Evolutionary conservation across 1,139 yeast species (phyloP).

Genomic region (Yamadazyma dushanensis): DNA sequence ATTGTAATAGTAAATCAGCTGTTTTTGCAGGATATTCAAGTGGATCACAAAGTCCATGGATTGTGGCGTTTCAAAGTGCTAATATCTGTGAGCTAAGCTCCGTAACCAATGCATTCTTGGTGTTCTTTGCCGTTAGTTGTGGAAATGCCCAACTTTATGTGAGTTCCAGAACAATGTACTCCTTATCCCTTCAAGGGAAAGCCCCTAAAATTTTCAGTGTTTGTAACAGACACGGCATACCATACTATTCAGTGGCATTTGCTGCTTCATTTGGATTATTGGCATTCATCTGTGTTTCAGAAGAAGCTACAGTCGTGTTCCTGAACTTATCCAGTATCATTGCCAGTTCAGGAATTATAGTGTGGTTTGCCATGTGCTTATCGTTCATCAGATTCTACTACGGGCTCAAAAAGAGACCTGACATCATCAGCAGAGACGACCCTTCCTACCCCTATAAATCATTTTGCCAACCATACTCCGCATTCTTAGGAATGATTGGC

Average conservation of each 20-base stretch:
- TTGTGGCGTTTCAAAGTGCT: conserved; percentile 71
- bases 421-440: conserved; percentile 61
- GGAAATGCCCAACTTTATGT: conserved; percentile 79
- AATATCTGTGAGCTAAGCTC: conserved; percentile 64
- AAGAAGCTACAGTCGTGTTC: conserved; percentile 63
- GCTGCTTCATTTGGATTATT: conserved; percentile 62
- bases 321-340: conserved; percentile 63
- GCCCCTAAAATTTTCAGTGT: conserved; percentile 62
- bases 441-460: conserved; percentile 74
- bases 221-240: conserved; percentile 69
- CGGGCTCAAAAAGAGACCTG: conserved; percentile 67
- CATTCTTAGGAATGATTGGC: conserved; percentile 64
- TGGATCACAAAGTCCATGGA: conserved; percentile 77
- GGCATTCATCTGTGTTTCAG: conserved; percentile 59
- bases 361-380: conserved; percentile 82
- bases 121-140: conserved; percentile 74
- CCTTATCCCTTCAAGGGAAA: conserved; percentile 68
- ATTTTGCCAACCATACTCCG: conserved; percentile 75
- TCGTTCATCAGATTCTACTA: conserved; percentile 69
- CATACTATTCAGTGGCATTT: conserved; percentile 65
- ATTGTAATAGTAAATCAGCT: conserved; percentile 33
- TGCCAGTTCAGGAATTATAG: conserved; percentile 69
- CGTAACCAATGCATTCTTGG: conserved; percentile 64
- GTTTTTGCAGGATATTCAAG: conserved; percentile 52
- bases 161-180: conserved; percentile 75